Evolutionary conservation across 2,329 filamentous ascomycete species (phyloP), one percentile per base, ranked within the genome.

Genomic region (Aspergillus eucalypticola): DNA sequence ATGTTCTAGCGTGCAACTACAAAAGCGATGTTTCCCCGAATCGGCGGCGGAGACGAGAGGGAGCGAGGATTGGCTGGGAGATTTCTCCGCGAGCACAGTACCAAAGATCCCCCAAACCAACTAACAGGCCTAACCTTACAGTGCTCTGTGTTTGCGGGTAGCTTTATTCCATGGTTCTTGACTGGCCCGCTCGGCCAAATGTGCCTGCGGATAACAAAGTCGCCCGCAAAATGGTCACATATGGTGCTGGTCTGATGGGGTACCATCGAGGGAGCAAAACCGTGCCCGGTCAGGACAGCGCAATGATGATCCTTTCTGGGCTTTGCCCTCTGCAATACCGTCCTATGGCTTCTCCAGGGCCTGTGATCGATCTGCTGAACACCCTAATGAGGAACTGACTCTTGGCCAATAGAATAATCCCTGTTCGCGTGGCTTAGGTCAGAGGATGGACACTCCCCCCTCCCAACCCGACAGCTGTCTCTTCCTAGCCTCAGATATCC

Each of bases 51-150:
- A 64, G 54, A 64, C 58, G 21, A 35, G 52, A 38, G 51, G 38
- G 13, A 17, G 35, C 50, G 44, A 51, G 51, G 62, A 66, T 66
- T 66, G 64, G 64, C 54, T 60, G 62, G 64, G 56, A 58, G 21
- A 38, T 53, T 59, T 59, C 44, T 53, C 62, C 59, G 62, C 29
- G 25, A 53, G 58, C 56, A 17, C 60, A 42, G 56, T 48, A 38
- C 52, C 51, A 50, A 42, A 39, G 25, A 53, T 23, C 49, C 39
- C 32, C 27, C 21, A 17, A 41, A 29, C 48, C 38, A 29, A 35
- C 25, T 27, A 42, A 39, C 46, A 29, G 44, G 53, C n/a, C 17
- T 21, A 21, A 42, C 32, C 17, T 17, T 6, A n/a, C 25, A 50
- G 7, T 50, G 27, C 46, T 19, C 32, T 29, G n/a, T 27, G n/a